Evolutionary conservation across 2,329 filamentous ascomycete genomes (phyloP).

Genomic region (Capronia epimyces): DNA sequence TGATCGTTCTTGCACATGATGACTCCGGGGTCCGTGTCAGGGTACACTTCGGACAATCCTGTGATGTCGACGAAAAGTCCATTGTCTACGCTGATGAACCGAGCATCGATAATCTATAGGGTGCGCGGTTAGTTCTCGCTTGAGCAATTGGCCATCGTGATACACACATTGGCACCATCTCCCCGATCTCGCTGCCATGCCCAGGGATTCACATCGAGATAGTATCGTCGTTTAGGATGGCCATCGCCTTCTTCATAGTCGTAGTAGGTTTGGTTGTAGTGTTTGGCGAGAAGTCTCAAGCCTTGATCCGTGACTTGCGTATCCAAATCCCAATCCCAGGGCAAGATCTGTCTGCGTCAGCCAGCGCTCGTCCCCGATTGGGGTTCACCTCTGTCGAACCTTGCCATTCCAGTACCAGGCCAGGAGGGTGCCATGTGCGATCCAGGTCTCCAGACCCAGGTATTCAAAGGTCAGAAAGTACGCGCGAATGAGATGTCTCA

Average conservation of each 20-base stretch:
- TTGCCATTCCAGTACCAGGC: constrained; percentile 84
- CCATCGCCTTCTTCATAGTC: constrained; percentile 39
- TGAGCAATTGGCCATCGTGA: not conserved
- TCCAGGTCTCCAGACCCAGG: constrained; percentile 71
- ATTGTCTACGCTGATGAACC: constrained; percentile 72
- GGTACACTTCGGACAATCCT: constrained; percentile 63
- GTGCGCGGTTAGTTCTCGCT: not conserved
- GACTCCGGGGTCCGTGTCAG: constrained; percentile 54
- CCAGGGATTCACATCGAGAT: constrained; percentile 73
- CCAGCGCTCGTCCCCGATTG: not conserved
- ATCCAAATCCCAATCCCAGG: constrained; percentile 68
- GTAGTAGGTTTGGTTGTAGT: constrained; percentile 63
- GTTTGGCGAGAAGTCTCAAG: constrained; percentile 58
- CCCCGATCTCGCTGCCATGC: constrained; percentile 56
- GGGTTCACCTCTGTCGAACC: constrained; percentile 33
- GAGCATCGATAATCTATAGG: constrained; percentile 63
- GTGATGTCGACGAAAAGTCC: constrained; percentile 83
- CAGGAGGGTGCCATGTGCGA: constrained; percentile 75
- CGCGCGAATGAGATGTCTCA: constrained; percentile 65
- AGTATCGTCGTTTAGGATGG: constrained; percentile 51
- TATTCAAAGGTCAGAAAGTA: constrained; percentile 64
- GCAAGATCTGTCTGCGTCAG: constrained; percentile 8
- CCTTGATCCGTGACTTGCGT: constrained; percentile 66
- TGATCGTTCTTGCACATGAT: constrained; percentile 80
- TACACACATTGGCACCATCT: constrained; percentile 56